Conservation (phyloP, 345 rosid genomes). For the Citrus australasica region DNA sequence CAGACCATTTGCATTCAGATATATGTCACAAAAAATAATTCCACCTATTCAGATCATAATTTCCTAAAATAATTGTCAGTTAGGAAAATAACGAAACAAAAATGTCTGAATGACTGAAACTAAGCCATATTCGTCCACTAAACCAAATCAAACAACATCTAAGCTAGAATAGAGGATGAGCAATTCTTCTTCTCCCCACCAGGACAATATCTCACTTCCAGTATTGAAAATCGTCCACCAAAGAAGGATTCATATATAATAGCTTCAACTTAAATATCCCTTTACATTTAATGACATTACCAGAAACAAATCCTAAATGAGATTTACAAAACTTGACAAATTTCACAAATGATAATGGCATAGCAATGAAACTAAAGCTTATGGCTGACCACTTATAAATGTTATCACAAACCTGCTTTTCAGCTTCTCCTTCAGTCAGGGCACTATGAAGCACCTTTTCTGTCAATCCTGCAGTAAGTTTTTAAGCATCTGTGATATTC, state of each 20-base stretch:
- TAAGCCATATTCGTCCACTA: background rate
- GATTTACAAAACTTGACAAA: background rate
- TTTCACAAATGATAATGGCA: background rate
- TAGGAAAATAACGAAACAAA: too few species aligned
- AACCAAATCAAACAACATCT: background rate
- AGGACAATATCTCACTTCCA: background rate
- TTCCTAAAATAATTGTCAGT: too few species aligned
- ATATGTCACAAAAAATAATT: too few species aligned
- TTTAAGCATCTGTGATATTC: constrained; percentile 10
- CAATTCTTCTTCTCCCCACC: background rate
- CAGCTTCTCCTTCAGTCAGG: constrained; percentile 76
- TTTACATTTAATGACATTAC: background rate
- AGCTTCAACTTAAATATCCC: background rate
- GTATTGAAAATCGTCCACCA: background rate
- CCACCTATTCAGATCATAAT: too few species aligned
- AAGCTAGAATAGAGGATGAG: background rate
- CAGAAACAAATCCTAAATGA: background rate
- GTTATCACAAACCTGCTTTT: constrained; percentile 57
- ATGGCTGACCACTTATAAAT: background rate
- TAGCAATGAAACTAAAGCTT: background rate
- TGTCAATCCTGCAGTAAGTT: constrained; percentile 62
- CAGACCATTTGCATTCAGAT: too few species aligned
- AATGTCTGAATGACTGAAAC: too few species aligned
- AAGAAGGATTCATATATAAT: background rate
- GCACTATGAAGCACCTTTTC: constrained; percentile 66